Conservation (phyloP, 176 grass and related monocot species). For the Pharus latifolius region DNA sequence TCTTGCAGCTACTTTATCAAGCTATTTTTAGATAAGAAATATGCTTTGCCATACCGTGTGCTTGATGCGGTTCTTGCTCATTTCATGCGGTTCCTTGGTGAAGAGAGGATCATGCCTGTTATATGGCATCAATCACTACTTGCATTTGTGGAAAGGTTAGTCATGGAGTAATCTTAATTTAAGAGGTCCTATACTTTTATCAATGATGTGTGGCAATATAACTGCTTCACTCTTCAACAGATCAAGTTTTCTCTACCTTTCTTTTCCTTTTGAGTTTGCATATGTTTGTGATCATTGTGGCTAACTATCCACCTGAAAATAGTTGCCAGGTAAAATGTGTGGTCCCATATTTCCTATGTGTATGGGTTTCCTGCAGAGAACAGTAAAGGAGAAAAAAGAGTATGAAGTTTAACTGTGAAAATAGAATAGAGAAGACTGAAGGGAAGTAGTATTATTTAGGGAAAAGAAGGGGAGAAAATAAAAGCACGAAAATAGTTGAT, state of each 20-base stretch:
- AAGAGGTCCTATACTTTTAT: not conserved
- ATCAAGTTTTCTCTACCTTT: not conserved
- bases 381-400: no score
- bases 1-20: conserved; percentile 95
- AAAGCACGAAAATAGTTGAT: no score
- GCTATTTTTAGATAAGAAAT: conserved; percentile 95
- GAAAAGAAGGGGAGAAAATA: no score
- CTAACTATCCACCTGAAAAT: not conserved
- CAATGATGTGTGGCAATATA: not conserved
- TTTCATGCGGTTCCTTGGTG: conserved; percentile 74
- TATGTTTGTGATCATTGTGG: not conserved
- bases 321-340: not conserved
- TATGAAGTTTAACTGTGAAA: no score
- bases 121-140: conserved; percentile 98
- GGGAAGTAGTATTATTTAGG: no score
- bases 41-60: conserved; percentile 75
- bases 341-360: no score
- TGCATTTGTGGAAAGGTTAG: conserved; percentile 85
- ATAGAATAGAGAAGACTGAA: no score
- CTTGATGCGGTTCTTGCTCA: conserved; percentile 84
- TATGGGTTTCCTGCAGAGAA: no score
- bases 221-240: not conserved
- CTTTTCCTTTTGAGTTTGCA: not conserved
- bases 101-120: conserved; percentile 74
- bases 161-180: not conserved